These are phyloP conservation scores for Exophiala oligosperma DNA, from an alignment of 2,329 filamentous ascomycete genomes.

Conservation along the genomic window DNA sequence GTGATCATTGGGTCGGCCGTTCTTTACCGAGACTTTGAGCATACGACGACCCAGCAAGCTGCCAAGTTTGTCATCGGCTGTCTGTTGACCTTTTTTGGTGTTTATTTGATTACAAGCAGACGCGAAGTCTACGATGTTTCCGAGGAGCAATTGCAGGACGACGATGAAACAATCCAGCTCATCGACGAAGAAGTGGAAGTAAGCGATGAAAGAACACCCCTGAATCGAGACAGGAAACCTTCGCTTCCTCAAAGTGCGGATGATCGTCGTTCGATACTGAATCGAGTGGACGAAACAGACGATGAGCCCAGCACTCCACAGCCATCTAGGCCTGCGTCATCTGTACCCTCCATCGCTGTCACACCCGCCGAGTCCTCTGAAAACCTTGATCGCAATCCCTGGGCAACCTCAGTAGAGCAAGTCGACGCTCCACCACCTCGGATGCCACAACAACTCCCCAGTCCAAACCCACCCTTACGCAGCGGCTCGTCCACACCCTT, in stretches of 20 bases:
- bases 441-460: constrained; percentile 13
- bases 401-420: constrained; percentile 19
- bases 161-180: constrained; percentile 55
- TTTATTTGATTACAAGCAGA: constrained; percentile 95
- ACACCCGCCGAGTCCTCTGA: constrained; percentile 25
- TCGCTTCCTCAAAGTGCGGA: not conserved
- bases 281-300: constrained; percentile 6
- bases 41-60: constrained; percentile 70
- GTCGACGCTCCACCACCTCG: constrained; percentile 14
- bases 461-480: not conserved
- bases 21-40: constrained; percentile 92
- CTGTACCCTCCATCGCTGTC: constrained; percentile 25
- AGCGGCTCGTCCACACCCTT: constrained; percentile 20
- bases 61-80: constrained; percentile 88
- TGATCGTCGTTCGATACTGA: not conserved
- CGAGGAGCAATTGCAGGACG: constrained; percentile 61
- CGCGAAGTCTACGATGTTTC: constrained; percentile 60
- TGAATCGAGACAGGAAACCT: constrained; percentile 13
- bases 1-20: constrained; percentile 94
- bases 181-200: constrained; percentile 39
- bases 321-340: constrained; percentile 17
- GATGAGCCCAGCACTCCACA: constrained; percentile 11
- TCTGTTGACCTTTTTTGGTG: constrained; percentile 87
- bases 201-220: constrained; percentile 18
- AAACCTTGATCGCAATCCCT: constrained; percentile 15